Base-by-base conservation (phyloP, 495 filamentous ascomycete species). In the Hyaloscypha variabilis region DNA sequence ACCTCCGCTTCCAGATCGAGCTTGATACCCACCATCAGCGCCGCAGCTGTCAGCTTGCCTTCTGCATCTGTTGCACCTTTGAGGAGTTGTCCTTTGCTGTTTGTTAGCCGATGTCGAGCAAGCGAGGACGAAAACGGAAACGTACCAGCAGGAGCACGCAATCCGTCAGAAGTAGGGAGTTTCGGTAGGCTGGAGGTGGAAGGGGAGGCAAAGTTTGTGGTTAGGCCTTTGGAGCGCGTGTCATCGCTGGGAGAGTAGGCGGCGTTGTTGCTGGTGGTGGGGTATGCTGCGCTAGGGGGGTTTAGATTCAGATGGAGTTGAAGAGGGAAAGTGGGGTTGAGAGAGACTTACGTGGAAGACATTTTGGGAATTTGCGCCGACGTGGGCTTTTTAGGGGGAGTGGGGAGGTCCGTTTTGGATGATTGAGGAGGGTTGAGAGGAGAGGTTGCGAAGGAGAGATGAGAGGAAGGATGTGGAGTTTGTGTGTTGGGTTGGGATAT, bases 1-100 rank as follows among this genome's bases (percentile, higher is more conserved):
- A 81, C 76, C 62, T 81, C 78, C 3, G 78, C 78, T 58, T 81
- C 78, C 28, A 81, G 59, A 68, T 81, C 78, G 36, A 81, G 75
- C 73, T 81, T 81, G 68, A 81, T 81, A 46, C 78, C 78, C 58
- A 81, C 73, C 28, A 78, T 70, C 25, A 81, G 72, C 24, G 76
- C 77, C 3, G 78, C 77, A 36, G 75, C 62, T 66, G 78, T 79
- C 60, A 78, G 73, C 62, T 79, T 75, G 39, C 78, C 78, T 34
- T 79, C 58, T 11, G 79, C 77, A 58, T 81, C 77, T 52, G 72
- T 73, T 0, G 78, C 74, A 19, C 78, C 78, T 67, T 73, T 76
- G 21, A 81, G 67, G 19, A 81, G 71, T 49, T 64, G 60, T 21
- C 76, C 77, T 76, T 30, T 23, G 42, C 10, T 14, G 28, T 21